Conservation (phyloP, 371 early-diverging fungal genomes). For the Capniomyces stellatus region DNA sequence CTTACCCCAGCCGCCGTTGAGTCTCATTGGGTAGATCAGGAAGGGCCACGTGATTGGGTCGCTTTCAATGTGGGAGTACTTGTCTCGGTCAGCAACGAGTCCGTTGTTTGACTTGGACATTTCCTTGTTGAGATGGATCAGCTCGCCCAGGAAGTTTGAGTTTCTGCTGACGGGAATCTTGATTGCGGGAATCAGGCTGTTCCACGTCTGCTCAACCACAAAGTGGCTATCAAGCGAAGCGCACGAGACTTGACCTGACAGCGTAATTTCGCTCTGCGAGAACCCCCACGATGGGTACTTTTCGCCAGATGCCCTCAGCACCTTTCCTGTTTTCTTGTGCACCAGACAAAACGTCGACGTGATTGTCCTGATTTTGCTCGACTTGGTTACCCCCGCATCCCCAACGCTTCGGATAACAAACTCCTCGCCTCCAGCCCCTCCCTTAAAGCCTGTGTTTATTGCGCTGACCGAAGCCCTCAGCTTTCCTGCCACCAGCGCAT, state of each 20-base stretch:
- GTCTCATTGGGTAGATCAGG: constrained; percentile 78
- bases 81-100: constrained; percentile 92
- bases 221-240: constrained; percentile 43
- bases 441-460: constrained; percentile 10
- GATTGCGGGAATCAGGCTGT: constrained; percentile 41
- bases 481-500: background rate
- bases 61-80: constrained; percentile 81
- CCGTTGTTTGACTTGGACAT: constrained; percentile 99
- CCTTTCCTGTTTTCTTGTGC: constrained; percentile 61
- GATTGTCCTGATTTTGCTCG: constrained; percentile 41
- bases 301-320: constrained; percentile 52
- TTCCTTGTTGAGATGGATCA: constrained; percentile 88
- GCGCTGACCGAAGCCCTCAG: background rate
- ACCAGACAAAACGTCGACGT: constrained; percentile 80
- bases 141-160: constrained; percentile 66
- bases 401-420: constrained; percentile 8
- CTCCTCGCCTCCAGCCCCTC: background rate
- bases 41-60: constrained; percentile 92
- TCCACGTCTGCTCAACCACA: constrained; percentile 91
- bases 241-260: constrained; percentile 39
- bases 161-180: constrained; percentile 21
- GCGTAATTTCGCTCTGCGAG: constrained; percentile 91
- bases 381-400: constrained; percentile 31
- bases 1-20: constrained; percentile 90
- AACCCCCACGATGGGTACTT: constrained; percentile 97